A percentile compares a stretch with the other conserved stretches of the same genome.
Evolutionary conservation across 768 basidiomycete species (phyloP).

Genomic region (Cyathus striatus): DNA sequence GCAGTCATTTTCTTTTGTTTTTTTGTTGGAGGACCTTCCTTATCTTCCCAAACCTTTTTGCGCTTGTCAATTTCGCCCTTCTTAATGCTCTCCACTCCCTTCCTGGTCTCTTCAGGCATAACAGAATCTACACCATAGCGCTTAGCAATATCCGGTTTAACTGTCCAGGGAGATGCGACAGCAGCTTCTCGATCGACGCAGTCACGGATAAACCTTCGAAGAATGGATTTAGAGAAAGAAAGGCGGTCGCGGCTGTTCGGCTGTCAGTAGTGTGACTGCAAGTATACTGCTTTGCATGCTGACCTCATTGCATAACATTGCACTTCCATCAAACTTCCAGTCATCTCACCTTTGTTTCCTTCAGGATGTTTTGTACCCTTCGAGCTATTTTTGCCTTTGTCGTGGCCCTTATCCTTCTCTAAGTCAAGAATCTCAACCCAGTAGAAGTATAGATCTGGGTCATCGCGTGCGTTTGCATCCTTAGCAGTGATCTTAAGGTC

Average conservation of each 20-base stretch:
- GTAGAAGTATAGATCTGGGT: constrained; percentile 82
- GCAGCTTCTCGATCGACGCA: constrained; percentile 91
- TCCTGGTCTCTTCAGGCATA: constrained; percentile 82
- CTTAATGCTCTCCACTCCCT: constrained; percentile 74
- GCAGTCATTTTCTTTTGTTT: constrained; percentile 76
- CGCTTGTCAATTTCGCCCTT: constrained; percentile 90
- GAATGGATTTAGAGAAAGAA: constrained; percentile 94
- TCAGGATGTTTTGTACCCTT: constrained; percentile 44
- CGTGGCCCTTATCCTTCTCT: constrained; percentile 62
- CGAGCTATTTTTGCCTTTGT: constrained; percentile 47
- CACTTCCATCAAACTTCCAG: constrained; percentile 81
- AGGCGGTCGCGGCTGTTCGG: constrained; percentile 81
- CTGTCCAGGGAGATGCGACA: constrained; percentile 93
- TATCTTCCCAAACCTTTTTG: constrained; percentile 87
- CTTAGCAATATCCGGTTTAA: constrained; percentile 79
- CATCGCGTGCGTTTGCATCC: constrained; percentile 67
- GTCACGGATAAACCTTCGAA: constrained; percentile 93
- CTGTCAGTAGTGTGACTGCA: neutral
- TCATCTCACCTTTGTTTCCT: constrained; percentile 54
- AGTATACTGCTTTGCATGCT: too few species aligned
- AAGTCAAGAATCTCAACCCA: constrained; percentile 83
- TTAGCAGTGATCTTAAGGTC: constrained; percentile 75
- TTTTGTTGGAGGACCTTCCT: constrained; percentile 77
- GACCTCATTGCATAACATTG: constrained; percentile 78
- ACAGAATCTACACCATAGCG: constrained; percentile 80